These are phyloP conservation scores for Fusarium agapanthi DNA, from an alignment of 2,329 filamentous ascomycete species.

Conservation along the genomic window DNA sequence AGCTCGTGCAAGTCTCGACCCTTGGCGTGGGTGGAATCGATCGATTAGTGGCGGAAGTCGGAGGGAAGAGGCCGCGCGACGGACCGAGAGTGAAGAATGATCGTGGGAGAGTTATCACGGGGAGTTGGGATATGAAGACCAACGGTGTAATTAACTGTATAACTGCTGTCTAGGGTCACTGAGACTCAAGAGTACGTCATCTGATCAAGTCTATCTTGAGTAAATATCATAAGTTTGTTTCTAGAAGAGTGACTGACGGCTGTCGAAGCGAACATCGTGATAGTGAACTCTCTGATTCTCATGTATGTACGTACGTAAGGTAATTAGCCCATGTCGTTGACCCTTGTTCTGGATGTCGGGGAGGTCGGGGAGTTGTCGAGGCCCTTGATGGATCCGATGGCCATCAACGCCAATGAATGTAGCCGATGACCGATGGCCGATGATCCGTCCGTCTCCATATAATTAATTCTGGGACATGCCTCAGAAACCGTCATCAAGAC, in stretches of 20 bases:
- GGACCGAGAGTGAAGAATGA: conserved; percentile 4
- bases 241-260: not conserved
- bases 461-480: conserved; percentile 7
- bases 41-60: conserved; percentile 30
- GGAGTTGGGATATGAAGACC: not conserved
- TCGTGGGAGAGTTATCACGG: not conserved
- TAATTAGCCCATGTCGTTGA: not conserved
- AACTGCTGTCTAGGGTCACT: not conserved
- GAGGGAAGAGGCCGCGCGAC: conserved; percentile 22
- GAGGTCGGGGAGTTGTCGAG: conserved; percentile 35
- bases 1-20: conserved; percentile 22
- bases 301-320: conserved; percentile 22
- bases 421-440: conserved; percentile 34
- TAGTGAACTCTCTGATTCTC: not conserved
- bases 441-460: conserved; percentile 8
- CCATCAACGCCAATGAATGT: conserved; percentile 26
- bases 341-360: conserved; percentile 27
- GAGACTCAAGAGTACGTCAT: accelerated
- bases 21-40: not conserved
- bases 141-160: not conserved
- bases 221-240: not conserved
- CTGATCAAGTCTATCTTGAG: not conserved
- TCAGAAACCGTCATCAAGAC: conserved; percentile 7
- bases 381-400: conserved; percentile 15
- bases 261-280: not conserved